Base-by-base conservation (phyloP, 2,329 filamentous ascomycete species). In the Raffaelea arxii region DNA sequence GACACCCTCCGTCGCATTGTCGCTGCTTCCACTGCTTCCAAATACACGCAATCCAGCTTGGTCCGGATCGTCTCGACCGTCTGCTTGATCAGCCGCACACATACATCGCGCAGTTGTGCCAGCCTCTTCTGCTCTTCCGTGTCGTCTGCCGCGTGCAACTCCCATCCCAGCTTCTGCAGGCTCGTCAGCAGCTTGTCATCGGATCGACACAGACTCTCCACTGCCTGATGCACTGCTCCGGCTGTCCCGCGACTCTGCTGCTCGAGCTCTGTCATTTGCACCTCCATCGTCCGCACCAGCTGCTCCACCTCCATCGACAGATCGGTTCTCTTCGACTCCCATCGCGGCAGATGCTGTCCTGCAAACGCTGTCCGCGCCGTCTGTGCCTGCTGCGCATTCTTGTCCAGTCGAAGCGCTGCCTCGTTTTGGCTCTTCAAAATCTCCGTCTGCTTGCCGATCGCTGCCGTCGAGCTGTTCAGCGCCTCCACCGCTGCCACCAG, bases 111-210 rank as follows among this genome's bases (percentile, higher is more conserved):
- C 54, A 84, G 70, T 49, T 72, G 71, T 37, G 75, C 70, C 10
- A 82, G 64, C 3, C 68, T 69, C 46, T 70, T 62, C 39, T 75
- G 66, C 42, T 79, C 73, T 9, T 75, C 71, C 0, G 68, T 66
- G 22, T 72, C 65, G 12, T 35, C 36, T 41, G 72, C 68, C 4
- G 67, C 67, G 10, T 77, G 67, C 4, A 86, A 68, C 53, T 81
- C 79, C 49, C 72, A 72, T 0, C 80, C 73, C 2, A 86, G 69
- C 53, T 83, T 84, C 56, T 84, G 78, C 3, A 87, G 65, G 49
- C 79, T 79, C 19, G 74, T 67, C 2, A 86, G 64, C 3, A 86
- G 67, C 50, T 76, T 78, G 56, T 86, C 81, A 49, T 87, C 82
- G 2, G 78, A 75, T 9, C 69, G 67, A 9, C 84, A 62, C 11